These are phyloP conservation scores for Claviceps digitariae DNA, from an alignment of 2,329 filamentous ascomycete genomes.

Conservation along the genomic window DNA sequence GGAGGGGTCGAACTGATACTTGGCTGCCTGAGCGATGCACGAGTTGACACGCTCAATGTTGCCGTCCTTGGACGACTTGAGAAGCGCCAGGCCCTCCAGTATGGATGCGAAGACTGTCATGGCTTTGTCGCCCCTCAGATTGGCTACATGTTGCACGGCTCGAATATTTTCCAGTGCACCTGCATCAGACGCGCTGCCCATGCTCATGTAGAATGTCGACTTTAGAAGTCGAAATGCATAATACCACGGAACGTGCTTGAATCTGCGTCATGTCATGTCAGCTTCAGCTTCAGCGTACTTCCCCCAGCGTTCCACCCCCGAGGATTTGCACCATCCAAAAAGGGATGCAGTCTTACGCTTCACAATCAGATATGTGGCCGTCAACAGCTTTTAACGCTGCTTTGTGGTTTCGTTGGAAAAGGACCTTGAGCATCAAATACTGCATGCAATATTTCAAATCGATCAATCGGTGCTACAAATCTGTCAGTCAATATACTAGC, in stretches of 20 bases:
- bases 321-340: not conserved
- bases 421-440: conserved; percentile 55
- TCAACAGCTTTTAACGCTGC: conserved; percentile 62
- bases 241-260: conserved; percentile 57
- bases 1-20: conserved; percentile 53
- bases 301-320: not conserved
- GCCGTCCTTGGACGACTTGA: conserved; percentile 51
- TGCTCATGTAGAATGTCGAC: conserved; percentile 53
- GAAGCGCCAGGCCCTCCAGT: conserved; percentile 55
- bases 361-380: conserved; percentile 52
- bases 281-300: not conserved
- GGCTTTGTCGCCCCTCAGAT: conserved; percentile 45
- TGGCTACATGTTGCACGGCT: conserved; percentile 45
- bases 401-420: conserved; percentile 58
- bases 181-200: conserved; percentile 44
- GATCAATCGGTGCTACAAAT: conserved; percentile 22
- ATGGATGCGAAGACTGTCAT: conserved; percentile 52
- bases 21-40: conserved; percentile 60
- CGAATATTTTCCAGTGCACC: conserved; percentile 56
- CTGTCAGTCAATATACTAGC: conserved; percentile 1
- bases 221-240: conserved; percentile 68
- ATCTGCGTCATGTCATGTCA: conserved; percentile 27
- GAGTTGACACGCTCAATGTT: conserved; percentile 56
- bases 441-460: conserved; percentile 70
- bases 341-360: conserved; percentile 35